These are phyloP conservation scores for Oryza nivara DNA, from an alignment of 176 grass and related monocot genomes.

Conservation along the genomic window DNA sequence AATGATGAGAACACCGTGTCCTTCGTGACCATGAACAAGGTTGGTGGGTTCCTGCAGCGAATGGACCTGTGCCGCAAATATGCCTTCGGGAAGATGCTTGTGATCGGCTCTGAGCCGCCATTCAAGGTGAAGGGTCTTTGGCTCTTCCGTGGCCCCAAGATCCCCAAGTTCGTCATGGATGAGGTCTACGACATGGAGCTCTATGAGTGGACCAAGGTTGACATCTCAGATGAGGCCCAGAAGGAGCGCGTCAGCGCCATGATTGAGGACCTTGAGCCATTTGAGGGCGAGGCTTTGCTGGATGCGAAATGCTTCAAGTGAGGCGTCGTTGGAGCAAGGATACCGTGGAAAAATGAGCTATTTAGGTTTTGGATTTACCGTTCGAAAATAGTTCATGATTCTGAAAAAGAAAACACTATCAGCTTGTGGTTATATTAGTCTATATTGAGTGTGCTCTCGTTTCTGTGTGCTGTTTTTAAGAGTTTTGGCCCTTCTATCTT, in stretches of 20 bases:
- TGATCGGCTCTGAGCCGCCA: conserved; percentile 65
- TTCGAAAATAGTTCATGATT: conserved; percentile 17
- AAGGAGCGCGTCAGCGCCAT: conserved; percentile 79
- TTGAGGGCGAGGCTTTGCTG: conserved; percentile 68
- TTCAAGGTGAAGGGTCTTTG: conserved; percentile 87
- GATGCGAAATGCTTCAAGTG: conserved; percentile 94
- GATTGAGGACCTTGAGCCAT: conserved; percentile 91
- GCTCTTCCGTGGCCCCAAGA: conserved; percentile 74
- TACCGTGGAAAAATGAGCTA: not conserved
- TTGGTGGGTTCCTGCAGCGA: conserved; percentile 88
- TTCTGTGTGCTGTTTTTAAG: not conserved
- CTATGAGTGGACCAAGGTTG: conserved; percentile 84
- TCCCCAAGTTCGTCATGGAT: conserved; percentile 80
- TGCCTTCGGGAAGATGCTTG: conserved; percentile 87
- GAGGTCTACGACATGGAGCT: conserved; percentile 91
- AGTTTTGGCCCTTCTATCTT: conserved; percentile 6
- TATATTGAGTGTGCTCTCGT: conserved; percentile 5
- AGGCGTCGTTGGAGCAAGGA: not conserved
- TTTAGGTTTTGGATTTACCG: not conserved
- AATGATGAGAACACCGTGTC: conserved; percentile 90
- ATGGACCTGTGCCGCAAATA: conserved; percentile 90
- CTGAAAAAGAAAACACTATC: not conserved
- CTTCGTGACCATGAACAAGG: conserved; percentile 93
- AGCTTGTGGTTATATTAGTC: not conserved
- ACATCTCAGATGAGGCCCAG: conserved; percentile 67